A percentile compares a stretch with the other conserved stretches of the same genome.
Evolutionary conservation across 768 basidiomycete species (phyloP).

Genomic region (Dacryopinax spathularia): DNA sequence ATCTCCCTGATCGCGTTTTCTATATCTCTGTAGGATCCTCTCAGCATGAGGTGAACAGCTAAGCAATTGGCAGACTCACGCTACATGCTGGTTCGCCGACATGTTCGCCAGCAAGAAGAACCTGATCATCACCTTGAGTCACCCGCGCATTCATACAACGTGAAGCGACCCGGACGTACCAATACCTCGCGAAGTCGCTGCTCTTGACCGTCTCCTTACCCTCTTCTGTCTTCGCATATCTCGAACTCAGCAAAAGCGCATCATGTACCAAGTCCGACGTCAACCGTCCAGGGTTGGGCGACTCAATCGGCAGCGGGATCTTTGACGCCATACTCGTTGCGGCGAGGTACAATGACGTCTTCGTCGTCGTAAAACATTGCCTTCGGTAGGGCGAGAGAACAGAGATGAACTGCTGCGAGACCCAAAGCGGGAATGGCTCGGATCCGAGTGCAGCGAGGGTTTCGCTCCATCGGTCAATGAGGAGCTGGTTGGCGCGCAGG

Average conservation of each 20-base stretch:
- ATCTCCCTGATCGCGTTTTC: conserved; percentile 15
- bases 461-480: conserved; percentile 16
- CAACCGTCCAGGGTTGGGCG: conserved; percentile 8
- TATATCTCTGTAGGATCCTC: conserved; percentile 9
- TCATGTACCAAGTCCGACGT: conserved; percentile 14
- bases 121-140: not conserved
- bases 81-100: not conserved
- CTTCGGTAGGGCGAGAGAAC: conserved; percentile 15
- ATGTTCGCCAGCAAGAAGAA: conserved; percentile 13
- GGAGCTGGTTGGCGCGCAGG: conserved; percentile 17
- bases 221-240: conserved; percentile 14
- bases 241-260: conserved; percentile 14
- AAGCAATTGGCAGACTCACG: not conserved
- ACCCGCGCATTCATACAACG: too few species aligned
- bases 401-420: conserved; percentile 14
- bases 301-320: conserved; percentile 15
- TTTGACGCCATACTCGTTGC: conserved; percentile 17
- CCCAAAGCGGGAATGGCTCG: conserved; percentile 11
- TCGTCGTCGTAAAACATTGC: conserved; percentile 7
- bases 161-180: conserved; percentile 12
- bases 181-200: conserved; percentile 15
- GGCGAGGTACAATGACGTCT: conserved; percentile 13
- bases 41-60: not conserved
- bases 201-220: conserved; percentile 12
- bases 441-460: conserved; percentile 12